Evolutionary conservation across 352 stramenopile species (phyloP), one percentile per base, ranked within the genome.

Genomic region (Peronospora destructor): DNA sequence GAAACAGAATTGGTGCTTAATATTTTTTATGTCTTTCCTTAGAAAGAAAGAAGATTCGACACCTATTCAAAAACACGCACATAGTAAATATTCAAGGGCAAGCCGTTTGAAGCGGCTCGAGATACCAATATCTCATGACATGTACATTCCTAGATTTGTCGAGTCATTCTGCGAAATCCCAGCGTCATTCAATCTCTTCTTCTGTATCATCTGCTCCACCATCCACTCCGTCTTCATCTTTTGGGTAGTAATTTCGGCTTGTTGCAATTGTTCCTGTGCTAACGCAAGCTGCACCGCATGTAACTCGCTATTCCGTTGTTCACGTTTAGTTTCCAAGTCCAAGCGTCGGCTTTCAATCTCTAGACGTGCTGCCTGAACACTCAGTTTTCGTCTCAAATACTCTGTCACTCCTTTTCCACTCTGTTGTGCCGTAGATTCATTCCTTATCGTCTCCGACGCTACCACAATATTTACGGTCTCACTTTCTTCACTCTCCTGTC

Each of bases 221-320:
- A 78, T 51, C 71, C 67, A 78, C 45, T 81, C 67, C 3, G 49
- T 61, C 37, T 66, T 73, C 39, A 77, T 64, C 53, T 78, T 81
- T 37, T 78, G 67, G 6, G 67, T 77, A 4, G 50, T 49, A 40
- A 78, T 42, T 26, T 73, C 71, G 12, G 67, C 65, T 33, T 81
- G 71, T 13, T 76, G 66, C n/a, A 81, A 45, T 54, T 81, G 68
- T 26, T 81, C 70, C 53, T 74, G 61, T 12, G 68, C 71, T 37
- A 81, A 52, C 21, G 64, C 62, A 17, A 81, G 36, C 37, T 81
- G 71, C 41, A 81, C 64, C 2, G 56, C 51, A 50, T 81, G 67
- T 28, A 78, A 21, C 36, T 78, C 65, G 4, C 46, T 60, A 25
- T 54, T 59, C 0, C 67, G 58, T 39, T 68, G 53, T 30, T 74